phyloP scores from a whole-genome alignment of 441 rosid genomes.

The Viola pubescens region DNA sequence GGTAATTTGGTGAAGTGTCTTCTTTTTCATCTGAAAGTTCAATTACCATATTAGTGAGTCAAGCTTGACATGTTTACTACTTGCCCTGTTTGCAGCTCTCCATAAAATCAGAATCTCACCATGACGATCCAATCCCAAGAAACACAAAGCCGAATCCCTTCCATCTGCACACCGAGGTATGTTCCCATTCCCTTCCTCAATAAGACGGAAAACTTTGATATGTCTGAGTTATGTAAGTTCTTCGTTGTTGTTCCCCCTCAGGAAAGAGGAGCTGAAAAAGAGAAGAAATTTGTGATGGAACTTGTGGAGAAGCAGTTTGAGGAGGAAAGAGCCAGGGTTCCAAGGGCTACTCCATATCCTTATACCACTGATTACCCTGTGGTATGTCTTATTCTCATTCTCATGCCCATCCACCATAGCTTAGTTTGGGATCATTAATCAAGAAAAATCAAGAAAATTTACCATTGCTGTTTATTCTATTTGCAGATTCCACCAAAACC shows the following conservation, averaged over 20 bases:
- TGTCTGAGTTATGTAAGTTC: constrained; percentile 1
- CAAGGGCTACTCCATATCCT: constrained; percentile 86
- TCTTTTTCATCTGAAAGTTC: neutral
- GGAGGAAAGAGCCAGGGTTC: constrained; percentile 71
- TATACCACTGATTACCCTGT: constrained; percentile 94
- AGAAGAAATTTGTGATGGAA: constrained; percentile 54
- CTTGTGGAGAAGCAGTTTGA: constrained; percentile 51
- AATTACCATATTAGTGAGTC: no score
- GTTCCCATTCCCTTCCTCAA: constrained; percentile 3
- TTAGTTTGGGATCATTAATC: no score
- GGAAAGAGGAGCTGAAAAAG: constrained; percentile 95
- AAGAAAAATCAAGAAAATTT: no score
- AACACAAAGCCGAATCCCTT: constrained; percentile 82
- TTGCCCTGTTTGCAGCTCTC: constrained; percentile 49
- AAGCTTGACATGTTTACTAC: neutral
- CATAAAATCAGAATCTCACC: constrained; percentile 59
- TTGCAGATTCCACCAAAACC: constrained; percentile 75
- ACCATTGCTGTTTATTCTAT: neutral
- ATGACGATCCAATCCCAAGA: constrained; percentile 51
- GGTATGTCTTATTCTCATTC: constrained; percentile 35
- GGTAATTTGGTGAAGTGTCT: constrained; percentile 31
- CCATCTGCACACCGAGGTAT: constrained; percentile 84
- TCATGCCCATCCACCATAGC: neutral
- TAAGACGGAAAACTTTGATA: neutral
- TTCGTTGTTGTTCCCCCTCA: constrained; percentile 27